A percentile compares a stretch with the other conserved stretches of the same genome.
Conservation (phyloP, 1,139 yeast species). For the Suhomyces maxii region DNA sequence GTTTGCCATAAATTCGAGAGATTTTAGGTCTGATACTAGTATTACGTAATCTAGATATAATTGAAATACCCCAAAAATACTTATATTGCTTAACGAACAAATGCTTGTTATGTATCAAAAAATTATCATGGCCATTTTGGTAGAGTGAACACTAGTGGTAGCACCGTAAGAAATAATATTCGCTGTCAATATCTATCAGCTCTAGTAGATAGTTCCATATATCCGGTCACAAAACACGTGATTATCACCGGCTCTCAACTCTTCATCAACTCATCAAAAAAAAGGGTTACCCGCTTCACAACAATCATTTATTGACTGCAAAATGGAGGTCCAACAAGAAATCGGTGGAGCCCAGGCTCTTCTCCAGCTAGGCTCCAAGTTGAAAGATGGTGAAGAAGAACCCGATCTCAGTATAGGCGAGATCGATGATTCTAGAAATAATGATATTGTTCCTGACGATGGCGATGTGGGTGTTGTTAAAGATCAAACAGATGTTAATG, state of each 20-base stretch:
- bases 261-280: background rate
- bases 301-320: conserved; percentile 14
- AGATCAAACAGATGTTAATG: conserved; percentile 11
- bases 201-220: background rate
- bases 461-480: conserved; percentile 12
- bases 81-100: too few species aligned
- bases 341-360: conserved; percentile 51
- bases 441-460: conserved; percentile 9
- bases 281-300: conserved; percentile 18
- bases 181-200: too few species aligned
- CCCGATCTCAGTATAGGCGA: conserved; percentile 6
- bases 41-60: too few species aligned
- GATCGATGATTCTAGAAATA: conserved; percentile 6
- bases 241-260: conserved; percentile 1
- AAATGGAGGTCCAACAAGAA: conserved; percentile 40
- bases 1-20: too few species aligned
- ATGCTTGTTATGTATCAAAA: too few species aligned
- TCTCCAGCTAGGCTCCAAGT: conserved; percentile 41
- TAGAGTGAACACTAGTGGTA: too few species aligned
- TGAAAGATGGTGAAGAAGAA: conserved; percentile 22
- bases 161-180: too few species aligned
- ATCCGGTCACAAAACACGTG: conserved; percentile 13
- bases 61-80: too few species aligned
- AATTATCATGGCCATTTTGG: too few species aligned
- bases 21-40: too few species aligned